Evolutionary conservation across 805 yeast genomes (phyloP).

Genomic region (Wickerhamiella kurtzmanii): DNA sequence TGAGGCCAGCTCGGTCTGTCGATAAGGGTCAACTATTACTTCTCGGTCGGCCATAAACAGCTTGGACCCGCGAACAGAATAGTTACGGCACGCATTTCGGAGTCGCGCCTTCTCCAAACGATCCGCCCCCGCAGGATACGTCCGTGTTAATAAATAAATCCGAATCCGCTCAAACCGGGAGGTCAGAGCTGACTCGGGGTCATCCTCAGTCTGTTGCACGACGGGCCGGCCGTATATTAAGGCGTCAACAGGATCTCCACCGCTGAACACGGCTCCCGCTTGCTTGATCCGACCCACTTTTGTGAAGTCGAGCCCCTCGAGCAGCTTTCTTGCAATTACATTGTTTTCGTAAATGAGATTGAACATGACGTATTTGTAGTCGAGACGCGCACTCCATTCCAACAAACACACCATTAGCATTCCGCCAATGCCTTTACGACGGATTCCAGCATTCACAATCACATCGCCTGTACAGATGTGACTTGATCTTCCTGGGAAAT

Average conservation of each 20-base stretch:
- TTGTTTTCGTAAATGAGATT: constrained; percentile 83
- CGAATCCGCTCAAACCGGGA: constrained; percentile 61
- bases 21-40: constrained; percentile 62
- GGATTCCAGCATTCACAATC: constrained; percentile 80
- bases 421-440: constrained; percentile 85
- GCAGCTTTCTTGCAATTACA: constrained; percentile 62
- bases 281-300: constrained; percentile 67
- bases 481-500: constrained; percentile 83
- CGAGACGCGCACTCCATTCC: constrained; percentile 83
- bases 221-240: constrained; percentile 73
- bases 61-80: constrained; percentile 56
- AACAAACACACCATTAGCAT: constrained; percentile 71
- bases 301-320: constrained; percentile 64
- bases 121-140: constrained; percentile 71
- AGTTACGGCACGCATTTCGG: constrained; percentile 65
- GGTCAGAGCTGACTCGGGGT: constrained; percentile 20
- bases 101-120: constrained; percentile 80
- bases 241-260: constrained; percentile 75
- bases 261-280: constrained; percentile 82
- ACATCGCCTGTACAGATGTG: constrained; percentile 88
- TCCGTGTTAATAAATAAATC: constrained; percentile 67
- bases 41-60: constrained; percentile 65
- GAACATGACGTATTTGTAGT: constrained; percentile 73
- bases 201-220: constrained; percentile 32
- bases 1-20: constrained; percentile 62